Evolutionary conservation across 208 protist genomes (phyloP).

Genomic region (Acanthamoeba healyi): DNA sequence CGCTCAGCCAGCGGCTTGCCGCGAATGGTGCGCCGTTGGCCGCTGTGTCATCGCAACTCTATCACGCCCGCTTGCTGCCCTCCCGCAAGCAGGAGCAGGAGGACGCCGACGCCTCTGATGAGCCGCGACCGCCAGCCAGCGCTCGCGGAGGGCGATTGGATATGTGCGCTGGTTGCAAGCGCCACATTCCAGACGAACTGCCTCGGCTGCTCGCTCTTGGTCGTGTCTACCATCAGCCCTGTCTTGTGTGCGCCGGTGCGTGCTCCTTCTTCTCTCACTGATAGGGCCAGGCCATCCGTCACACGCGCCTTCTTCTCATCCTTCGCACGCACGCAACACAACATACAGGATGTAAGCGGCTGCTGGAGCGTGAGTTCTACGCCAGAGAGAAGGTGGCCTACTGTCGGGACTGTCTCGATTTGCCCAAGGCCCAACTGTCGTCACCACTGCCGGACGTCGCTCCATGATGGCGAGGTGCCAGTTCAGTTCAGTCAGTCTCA

Average conservation of each 20-base stretch:
- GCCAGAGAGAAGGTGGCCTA: neutral
- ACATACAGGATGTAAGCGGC: neutral
- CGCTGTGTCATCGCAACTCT: neutral
- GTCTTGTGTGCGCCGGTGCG: neutral
- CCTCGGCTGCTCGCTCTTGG: neutral
- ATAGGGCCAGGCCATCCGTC: too few species aligned
- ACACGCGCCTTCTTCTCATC: too few species aligned
- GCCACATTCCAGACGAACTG: neutral
- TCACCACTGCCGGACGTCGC: neutral
- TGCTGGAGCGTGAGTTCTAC: neutral
- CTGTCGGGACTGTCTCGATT: neutral
- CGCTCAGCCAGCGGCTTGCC: neutral
- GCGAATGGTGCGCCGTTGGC: neutral
- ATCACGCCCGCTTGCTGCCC: neutral
- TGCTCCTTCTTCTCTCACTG: neutral
- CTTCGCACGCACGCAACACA: too few species aligned
- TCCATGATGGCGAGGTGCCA: neutral
- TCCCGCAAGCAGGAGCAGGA: neutral
- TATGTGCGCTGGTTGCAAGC: neutral
- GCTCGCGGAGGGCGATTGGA: slow-evolving; percentile 3
- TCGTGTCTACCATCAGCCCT: neutral
- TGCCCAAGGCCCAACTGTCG: neutral
- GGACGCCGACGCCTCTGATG: neutral
- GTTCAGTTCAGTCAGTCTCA: too few species aligned
- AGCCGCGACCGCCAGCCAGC: neutral